These are phyloP conservation scores for Copromyces sp. DNA, from an alignment of 495 filamentous ascomycete species.

Conservation along the genomic window DNA sequence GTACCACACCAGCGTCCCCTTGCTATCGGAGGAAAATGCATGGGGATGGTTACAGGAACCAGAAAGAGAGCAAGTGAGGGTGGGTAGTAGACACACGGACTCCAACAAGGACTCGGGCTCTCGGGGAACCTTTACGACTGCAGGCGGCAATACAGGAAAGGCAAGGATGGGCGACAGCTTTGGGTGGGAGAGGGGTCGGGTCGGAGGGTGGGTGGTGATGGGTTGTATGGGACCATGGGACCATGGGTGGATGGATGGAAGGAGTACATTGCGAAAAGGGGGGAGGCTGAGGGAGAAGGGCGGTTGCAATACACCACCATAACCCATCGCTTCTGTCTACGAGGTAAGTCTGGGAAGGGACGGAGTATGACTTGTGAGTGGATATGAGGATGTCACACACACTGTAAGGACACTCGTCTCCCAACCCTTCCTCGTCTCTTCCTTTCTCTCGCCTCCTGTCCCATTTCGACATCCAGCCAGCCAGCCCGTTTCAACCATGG, in stretches of 20 bases:
- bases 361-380: neutral
- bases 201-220: neutral
- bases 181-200: neutral
- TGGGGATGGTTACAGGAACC: neutral
- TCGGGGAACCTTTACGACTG: neutral
- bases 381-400: neutral
- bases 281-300: neutral
- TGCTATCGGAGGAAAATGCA: neutral
- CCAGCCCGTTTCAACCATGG: neutral
- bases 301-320: neutral
- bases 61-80: neutral
- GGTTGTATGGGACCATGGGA: slow-evolving; percentile 4
- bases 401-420: neutral
- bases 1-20: neutral
- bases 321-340: neutral
- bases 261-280: neutral
- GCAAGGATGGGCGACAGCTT: neutral
- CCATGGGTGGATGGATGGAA: neutral
- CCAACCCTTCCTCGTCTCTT: neutral
- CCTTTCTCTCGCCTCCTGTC: neutral
- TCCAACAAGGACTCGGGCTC: neutral
- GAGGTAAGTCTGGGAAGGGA: neutral
- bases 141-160: neutral
- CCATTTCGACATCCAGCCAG: neutral
- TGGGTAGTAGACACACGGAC: neutral